Evolutionary conservation across 352 stramenopile genomes (phyloP).

Genomic region (Globisporangium rhizosaccharum): DNA sequence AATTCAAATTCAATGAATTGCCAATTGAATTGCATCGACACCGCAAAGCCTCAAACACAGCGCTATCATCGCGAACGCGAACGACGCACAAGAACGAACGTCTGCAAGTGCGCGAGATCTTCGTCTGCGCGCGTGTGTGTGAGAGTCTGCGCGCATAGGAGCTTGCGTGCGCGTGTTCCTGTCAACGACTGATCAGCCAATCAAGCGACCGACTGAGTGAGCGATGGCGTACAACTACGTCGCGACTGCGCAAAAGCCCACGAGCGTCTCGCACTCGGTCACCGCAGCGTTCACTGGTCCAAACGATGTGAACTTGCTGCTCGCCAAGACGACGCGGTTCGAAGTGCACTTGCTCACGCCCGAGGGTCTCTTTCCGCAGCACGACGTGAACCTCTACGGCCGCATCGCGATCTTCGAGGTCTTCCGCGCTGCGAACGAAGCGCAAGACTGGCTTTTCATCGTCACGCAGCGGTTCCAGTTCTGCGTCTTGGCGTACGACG

Average conservation of each 20-base stretch:
- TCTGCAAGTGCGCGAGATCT: no score
- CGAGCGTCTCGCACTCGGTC: conserved; percentile 90
- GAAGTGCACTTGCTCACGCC: conserved; percentile 85
- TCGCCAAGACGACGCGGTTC: conserved; percentile 86
- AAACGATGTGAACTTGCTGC: conserved; percentile 87
- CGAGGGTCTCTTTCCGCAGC: conserved; percentile 80
- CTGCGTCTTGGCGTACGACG: conserved; percentile 83
- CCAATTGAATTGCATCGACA: no score
- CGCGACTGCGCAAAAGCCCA: conserved; percentile 91
- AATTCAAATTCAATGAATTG: no score
- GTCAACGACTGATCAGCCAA: no score
- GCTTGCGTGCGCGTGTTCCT: no score
- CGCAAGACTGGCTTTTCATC: conserved; percentile 85
- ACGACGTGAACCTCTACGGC: conserved; percentile 85
- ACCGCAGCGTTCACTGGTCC: conserved; percentile 86
- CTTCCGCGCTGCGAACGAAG: conserved; percentile 68
- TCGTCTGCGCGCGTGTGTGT: no score
- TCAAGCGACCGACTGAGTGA: no score
- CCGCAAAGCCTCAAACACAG: no score
- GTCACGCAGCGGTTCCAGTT: conserved; percentile 90
- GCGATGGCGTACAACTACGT: conserved; percentile 90
- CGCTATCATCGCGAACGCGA: no score
- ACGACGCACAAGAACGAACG: no score
- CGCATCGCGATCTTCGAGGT: conserved; percentile 86
- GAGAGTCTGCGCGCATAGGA: no score